Percentiles rank a stretch among this genome's conserved stretches.
Conservation (phyloP, 2,329 filamentous ascomycete genomes). For the Aciculosporium take region DNA sequence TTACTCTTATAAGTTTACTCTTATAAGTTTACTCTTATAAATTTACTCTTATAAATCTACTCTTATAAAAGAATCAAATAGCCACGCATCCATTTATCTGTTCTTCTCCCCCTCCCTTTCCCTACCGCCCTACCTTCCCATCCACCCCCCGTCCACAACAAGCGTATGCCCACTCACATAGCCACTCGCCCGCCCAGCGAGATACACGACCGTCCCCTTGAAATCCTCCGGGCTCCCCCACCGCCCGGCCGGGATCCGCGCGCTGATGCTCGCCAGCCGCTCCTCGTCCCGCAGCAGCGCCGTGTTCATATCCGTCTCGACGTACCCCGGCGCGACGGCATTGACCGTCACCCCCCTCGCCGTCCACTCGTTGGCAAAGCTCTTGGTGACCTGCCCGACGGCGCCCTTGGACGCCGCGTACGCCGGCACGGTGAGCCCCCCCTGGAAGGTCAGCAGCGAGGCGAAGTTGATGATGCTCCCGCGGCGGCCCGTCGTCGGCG, state of each 20-base stretch:
- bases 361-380: constrained; percentile 76
- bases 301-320: constrained; percentile 87
- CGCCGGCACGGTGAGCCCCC: constrained; percentile 75
- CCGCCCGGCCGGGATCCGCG: constrained; percentile 66
- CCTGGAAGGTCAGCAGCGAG: constrained; percentile 69
- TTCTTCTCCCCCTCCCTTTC: not conserved
- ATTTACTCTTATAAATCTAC: not conserved
- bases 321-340: constrained; percentile 79
- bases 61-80: not conserved
- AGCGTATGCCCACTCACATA: constrained; percentile 75
- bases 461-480: constrained; percentile 77
- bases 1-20: too few relatives aligned
- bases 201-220: constrained; percentile 64
- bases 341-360: constrained; percentile 70
- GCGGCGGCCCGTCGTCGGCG: constrained; percentile 35
- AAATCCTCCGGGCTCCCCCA: constrained; percentile 83
- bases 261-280: constrained; percentile 58
- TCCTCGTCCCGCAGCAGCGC: constrained; percentile 61
- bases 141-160: constrained; percentile 84
- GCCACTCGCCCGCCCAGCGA: constrained; percentile 60
- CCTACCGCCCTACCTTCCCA: constrained; percentile 48
- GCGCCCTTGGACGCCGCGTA: constrained; percentile 81
- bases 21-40: too few relatives aligned
- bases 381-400: constrained; percentile 72
- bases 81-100: too few relatives aligned